phyloP scores from a whole-genome alignment of 352 stramenopile species.

The Phytopythium oedochilum region DNA sequence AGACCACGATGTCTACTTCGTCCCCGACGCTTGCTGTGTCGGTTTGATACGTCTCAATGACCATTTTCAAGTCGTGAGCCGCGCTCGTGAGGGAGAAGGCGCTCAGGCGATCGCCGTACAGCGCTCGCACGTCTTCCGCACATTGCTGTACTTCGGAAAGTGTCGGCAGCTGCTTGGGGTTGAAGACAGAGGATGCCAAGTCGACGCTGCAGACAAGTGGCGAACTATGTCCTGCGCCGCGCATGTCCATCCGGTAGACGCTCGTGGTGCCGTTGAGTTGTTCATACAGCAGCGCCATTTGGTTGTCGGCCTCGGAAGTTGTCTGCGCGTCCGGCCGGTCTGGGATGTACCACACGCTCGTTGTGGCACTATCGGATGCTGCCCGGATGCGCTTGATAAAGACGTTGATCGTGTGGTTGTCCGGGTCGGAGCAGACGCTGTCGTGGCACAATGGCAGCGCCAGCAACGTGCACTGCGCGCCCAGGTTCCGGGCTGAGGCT shows the following conservation, averaged over 20 bases:
- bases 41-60: conserved; percentile 45
- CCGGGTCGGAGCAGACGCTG: conserved; percentile 27
- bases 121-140: conserved; percentile 10
- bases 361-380: not conserved
- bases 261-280: conserved; percentile 32
- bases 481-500: conserved; percentile 18
- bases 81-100: conserved; percentile 69
- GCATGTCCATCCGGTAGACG: conserved; percentile 55
- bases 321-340: conserved; percentile 30
- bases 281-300: conserved; percentile 45
- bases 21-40: not conserved
- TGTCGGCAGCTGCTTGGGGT: not conserved
- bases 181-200: not conserved
- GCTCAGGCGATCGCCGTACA: conserved; percentile 21
- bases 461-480: conserved; percentile 32
- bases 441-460: conserved; percentile 44
- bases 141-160: conserved; percentile 6
- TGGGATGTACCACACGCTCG: conserved; percentile 36
- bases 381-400: conserved; percentile 53
- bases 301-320: conserved; percentile 22
- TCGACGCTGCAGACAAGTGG: conserved; percentile 28
- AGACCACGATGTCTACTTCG: conserved; percentile 37
- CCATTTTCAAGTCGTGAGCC: conserved; percentile 46
- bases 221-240: conserved; percentile 42
- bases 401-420: conserved; percentile 38